Evolutionary conservation across 2,329 filamentous ascomycete species (phyloP), one percentile per base, ranked within the genome.

Genomic region (Drechslerella stenobrocha): DNA sequence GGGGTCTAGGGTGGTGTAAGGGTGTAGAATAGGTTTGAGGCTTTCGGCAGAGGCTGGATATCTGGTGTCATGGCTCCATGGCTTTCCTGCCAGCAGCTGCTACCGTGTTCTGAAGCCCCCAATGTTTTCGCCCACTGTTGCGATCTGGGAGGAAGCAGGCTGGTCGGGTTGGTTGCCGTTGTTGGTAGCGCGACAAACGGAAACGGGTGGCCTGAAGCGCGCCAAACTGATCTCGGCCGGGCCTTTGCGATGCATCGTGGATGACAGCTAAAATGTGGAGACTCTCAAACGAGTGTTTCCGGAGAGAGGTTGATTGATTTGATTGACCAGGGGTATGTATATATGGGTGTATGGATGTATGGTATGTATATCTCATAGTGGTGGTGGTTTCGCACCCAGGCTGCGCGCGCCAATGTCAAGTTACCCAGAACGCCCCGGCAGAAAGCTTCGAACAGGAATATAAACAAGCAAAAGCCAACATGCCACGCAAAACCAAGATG

Each of bases 51-150:
- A 26, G 44, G 22, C 28, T 30, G 18, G 22, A 52, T 47, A 34
- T n/a, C n/a, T n/a, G 61, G 37, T 59, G 52, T 53, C 55, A 56
- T 67, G 55, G 50, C 55, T 67, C 58, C 63, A 59, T 60, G 55
- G 52, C 55, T 53, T 55, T 30, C 34, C n/a, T 22, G 47, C 20
- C 44, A 40, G n/a, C 44, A 44, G 42, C 44, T 40, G 30, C 46
- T 48, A 48, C 57, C 23, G 44, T 30, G 28, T 30, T 30, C 28
- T 30, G 28, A 30, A 30, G 28, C 28, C 28, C n/a, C 28, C 11
- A 11, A 11, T 30, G 28, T 30, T 30, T 11, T 11, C 11, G 28
- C 5, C 11, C 5, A 11, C 11, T 5, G 11, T 30, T 5, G 28
- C 28, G 28, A 30, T 30, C 28, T 30, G 28, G 28, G 28, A 30